Evolutionary conservation across 768 basidiomycete genomes (phyloP).

Genomic region (Butyriboletus loyo): DNA sequence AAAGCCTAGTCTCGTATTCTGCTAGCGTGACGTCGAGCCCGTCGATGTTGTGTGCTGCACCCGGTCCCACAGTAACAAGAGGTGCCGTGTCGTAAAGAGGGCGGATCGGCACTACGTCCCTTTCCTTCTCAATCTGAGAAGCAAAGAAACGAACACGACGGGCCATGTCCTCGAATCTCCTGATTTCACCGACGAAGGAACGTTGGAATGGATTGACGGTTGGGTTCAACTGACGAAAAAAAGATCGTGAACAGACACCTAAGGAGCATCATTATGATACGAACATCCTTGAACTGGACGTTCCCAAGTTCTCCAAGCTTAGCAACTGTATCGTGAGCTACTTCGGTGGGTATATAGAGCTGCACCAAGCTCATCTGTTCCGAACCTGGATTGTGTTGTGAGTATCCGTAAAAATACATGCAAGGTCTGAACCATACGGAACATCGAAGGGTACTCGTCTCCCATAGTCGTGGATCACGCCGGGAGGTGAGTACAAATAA

Average conservation of each 20-base stretch:
- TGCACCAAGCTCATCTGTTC: constrained; percentile 98
- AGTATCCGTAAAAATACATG: neutral
- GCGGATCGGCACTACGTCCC: constrained; percentile 76
- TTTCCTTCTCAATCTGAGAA: constrained; percentile 82
- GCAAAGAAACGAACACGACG: constrained; percentile 90
- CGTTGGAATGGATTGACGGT: constrained; percentile 97
- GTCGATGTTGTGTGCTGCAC: constrained; percentile 90
- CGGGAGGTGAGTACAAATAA: neutral
- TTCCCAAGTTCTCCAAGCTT: constrained; percentile 94
- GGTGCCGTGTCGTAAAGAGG: constrained; percentile 85
- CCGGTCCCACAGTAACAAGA: constrained; percentile 85
- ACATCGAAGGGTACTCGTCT: constrained; percentile 79
- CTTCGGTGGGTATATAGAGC: constrained; percentile 95
- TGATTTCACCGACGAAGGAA: constrained; percentile 94
- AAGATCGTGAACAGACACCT: constrained; percentile 3
- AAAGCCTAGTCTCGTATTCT: constrained; percentile 81
- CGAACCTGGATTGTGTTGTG: constrained; percentile 58
- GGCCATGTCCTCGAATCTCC: constrained; percentile 93
- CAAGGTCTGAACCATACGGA: constrained; percentile 50
- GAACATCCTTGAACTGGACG: constrained; percentile 96
- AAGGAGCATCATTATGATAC: constrained; percentile 26
- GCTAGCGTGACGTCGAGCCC: constrained; percentile 84
- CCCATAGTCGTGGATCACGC: constrained; percentile 44
- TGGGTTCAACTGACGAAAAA: constrained; percentile 72
- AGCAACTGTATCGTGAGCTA: constrained; percentile 93